Percentiles rank a stretch among this genome's conserved stretches.
Evolutionary conservation across 2,329 filamentous ascomycete genomes (phyloP).

Genomic region (Fusarium sp.): DNA sequence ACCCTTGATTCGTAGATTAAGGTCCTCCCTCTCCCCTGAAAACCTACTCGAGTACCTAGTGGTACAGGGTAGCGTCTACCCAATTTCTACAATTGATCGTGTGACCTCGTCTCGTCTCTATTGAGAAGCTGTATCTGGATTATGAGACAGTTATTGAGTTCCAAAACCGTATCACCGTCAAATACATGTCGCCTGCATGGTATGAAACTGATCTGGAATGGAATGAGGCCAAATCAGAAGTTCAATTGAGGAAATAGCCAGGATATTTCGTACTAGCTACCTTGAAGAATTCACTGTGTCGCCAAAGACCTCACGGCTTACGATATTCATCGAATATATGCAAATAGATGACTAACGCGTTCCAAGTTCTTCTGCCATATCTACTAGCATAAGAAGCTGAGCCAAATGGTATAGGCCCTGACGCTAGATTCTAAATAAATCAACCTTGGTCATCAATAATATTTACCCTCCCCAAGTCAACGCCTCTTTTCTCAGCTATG

Average conservation of each 20-base stretch:
- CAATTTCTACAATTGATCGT: slow-evolving; percentile 6
- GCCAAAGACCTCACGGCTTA: background rate
- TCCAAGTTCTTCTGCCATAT: background rate
- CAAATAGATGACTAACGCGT: background rate
- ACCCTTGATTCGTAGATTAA: background rate
- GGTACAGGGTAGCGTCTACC: slow-evolving; percentile 13
- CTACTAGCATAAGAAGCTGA: background rate
- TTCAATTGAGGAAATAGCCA: background rate
- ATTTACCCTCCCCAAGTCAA: background rate
- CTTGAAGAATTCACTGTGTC: background rate
- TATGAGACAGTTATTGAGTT: background rate
- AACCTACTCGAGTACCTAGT: background rate
- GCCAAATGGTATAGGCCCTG: background rate
- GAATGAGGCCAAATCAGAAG: background rate
- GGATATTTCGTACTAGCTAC: too few relatives aligned
- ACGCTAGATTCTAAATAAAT: background rate
- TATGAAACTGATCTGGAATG: too few relatives aligned
- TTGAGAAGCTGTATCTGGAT: background rate
- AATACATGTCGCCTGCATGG: too few relatives aligned
- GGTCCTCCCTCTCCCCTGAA: background rate
- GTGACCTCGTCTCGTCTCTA: slow-evolving; percentile 3
- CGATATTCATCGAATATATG: background rate
- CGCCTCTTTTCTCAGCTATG: background rate
- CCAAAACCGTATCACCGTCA: too few relatives aligned
- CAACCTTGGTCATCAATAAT: background rate